These are phyloP conservation scores for Immersiella caudata DNA, from an alignment of 495 filamentous ascomycete species.

Conservation along the genomic window DNA sequence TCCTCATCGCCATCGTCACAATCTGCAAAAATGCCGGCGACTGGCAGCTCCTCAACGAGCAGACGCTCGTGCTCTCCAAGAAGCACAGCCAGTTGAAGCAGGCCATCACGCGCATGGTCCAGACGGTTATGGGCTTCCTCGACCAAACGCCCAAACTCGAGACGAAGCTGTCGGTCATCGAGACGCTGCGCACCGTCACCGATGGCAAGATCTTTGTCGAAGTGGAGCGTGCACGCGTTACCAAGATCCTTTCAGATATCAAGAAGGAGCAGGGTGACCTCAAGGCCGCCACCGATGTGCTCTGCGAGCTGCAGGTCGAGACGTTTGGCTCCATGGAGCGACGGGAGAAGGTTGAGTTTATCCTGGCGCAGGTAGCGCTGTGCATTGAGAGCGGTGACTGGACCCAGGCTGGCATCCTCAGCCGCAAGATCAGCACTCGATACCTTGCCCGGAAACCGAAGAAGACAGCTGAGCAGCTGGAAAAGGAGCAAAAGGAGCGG, in stretches of 20 bases:
- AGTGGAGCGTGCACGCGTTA: slow-evolving; percentile 94
- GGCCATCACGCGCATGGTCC: slow-evolving; percentile 98
- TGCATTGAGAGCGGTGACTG: slow-evolving; percentile 96
- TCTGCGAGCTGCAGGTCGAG: slow-evolving; percentile 98
- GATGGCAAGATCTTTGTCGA: slow-evolving; percentile 99
- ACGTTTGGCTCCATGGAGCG: slow-evolving; percentile 98
- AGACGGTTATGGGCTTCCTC: slow-evolving; percentile 90
- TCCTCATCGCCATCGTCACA: slow-evolving; percentile 84
- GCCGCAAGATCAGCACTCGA: slow-evolving; percentile 92
- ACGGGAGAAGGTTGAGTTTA: slow-evolving; percentile 97
- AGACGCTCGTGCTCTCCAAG: slow-evolving; percentile 93
- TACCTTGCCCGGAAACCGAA: slow-evolving; percentile 88
- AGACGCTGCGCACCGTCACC: slow-evolving; percentile 92
- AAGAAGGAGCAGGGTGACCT: slow-evolving; percentile 93
- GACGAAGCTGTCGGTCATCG: slow-evolving; percentile 88
- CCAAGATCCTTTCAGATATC: slow-evolving; percentile 91
- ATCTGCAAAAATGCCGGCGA: slow-evolving; percentile 91
- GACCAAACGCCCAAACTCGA: slow-evolving; percentile 77
- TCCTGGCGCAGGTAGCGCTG: slow-evolving; percentile 88
- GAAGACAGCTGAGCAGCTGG: slow-evolving; percentile 82
- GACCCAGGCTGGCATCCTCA: slow-evolving; percentile 92
- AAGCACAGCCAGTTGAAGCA: slow-evolving; percentile 99
- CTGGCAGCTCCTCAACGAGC: slow-evolving; percentile 93
- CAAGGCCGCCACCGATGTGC: slow-evolving; percentile 83
- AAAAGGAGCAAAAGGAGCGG: slow-evolving; percentile 83